Base-by-base conservation (phyloP, 176 grass and related monocot species). In the Tillandsia leiboldiana region DNA sequence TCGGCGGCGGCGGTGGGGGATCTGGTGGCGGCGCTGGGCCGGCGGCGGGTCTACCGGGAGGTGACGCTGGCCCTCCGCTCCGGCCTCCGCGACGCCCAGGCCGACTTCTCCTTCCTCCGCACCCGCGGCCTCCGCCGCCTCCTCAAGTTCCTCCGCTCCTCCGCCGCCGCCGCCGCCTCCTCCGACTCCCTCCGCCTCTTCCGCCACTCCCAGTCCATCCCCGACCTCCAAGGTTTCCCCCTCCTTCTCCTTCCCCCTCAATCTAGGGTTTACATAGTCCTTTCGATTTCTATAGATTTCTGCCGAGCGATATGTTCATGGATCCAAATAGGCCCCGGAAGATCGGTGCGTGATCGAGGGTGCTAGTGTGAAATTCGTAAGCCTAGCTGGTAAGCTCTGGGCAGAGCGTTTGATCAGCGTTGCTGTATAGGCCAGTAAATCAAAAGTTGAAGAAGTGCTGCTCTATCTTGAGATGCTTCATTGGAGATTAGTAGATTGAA, bases 41-140 rank as follows among this genome's bases (percentile, higher is more conserved):
- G 75, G 53, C 94, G 89, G 51, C 83, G 87, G 64, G 33, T 99
- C 62, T 99, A 93, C 73, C 84, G 87, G 77, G 94, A 99, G 80
- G 94, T 99, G 79, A 93, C 89, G 53, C 74, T 99, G 22, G 94
- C 94, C 64, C 87, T 99, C 53, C 84, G 82, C 7, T 81, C 87
- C 15, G 94, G 94, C 33, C 77, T 93, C 70, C 89, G 94, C 66
- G 89, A 99, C 42, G 94, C 94, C 68, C 79, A 51, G 73, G 89
- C 86, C 6, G 94, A 99, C 79, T 99, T 93, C 82, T 99, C 94
- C 59, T 99, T 93, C 78, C 87, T 99, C 69, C 89, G 94, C 4
- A 80, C 84, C 68, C 77, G 86, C 8, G 94, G 87, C 9, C 73
- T 99, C 54, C 82, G 80, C 50, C 47, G 61, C 67, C 81, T 99